phyloP scores from a whole-genome alignment of 257 asterid genomes.

The Gentiana macrophylla region DNA sequence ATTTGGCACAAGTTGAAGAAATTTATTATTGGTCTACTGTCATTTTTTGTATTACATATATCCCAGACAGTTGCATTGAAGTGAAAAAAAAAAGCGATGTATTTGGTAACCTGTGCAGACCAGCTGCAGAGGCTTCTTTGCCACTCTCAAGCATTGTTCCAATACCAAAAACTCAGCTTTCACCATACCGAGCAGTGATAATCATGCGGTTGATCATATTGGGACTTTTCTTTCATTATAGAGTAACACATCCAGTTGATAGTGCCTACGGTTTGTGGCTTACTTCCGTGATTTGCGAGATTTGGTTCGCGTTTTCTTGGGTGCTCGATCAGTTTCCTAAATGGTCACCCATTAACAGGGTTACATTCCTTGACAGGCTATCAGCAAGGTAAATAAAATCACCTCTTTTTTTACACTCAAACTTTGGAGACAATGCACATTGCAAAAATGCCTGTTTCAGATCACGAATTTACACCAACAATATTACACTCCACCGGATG shows the following conservation, averaged over 20 bases:
- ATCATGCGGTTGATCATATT: slow-evolving; percentile 66
- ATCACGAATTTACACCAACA: slow-evolving; percentile 7
- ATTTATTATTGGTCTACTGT: too few relatives aligned
- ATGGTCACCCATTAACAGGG: slow-evolving; percentile 82
- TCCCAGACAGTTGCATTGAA: neutral
- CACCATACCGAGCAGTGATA: slow-evolving; percentile 66
- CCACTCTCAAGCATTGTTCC: slow-evolving; percentile 72
- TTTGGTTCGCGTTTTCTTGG: slow-evolving; percentile 98
- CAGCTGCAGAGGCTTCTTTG: slow-evolving; percentile 44
- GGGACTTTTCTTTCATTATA: slow-evolving; percentile 72
- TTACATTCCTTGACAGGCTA: slow-evolving; percentile 61
- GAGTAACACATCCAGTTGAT: slow-evolving; percentile 89
- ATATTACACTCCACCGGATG: neutral
- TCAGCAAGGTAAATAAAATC: slow-evolving; percentile 52
- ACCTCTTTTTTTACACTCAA: too few relatives aligned
- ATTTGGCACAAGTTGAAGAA: too few relatives aligned
- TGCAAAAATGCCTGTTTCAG: too few relatives aligned
- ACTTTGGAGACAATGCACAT: too few relatives aligned
- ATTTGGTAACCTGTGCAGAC: slow-evolving; percentile 35
- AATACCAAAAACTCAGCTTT: slow-evolving; percentile 59
- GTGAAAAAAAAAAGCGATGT: too few relatives aligned
- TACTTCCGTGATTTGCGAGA: slow-evolving; percentile 90
- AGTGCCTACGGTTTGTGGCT: slow-evolving; percentile 88
- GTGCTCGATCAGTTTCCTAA: slow-evolving; percentile 97
- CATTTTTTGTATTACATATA: too few relatives aligned